These are phyloP conservation scores for Prunus dulcis DNA, from an alignment of 306 rosid genomes.

Conservation along the genomic window DNA sequence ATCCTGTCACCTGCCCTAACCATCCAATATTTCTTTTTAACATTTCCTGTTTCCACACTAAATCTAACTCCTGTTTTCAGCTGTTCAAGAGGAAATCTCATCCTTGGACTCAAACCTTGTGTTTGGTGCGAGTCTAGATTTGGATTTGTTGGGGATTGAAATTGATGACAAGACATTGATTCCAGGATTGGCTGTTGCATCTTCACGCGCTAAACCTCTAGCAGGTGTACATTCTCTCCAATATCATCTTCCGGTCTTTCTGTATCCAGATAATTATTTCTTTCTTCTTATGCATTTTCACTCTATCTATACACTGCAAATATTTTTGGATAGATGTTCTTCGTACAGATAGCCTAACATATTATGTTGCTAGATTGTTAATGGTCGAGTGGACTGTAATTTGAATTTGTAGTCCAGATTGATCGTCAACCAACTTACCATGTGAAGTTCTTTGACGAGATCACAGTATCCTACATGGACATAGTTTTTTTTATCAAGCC, in stretches of 20 bases:
- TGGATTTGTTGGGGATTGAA: slow-evolving; percentile 87
- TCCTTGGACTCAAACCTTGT: slow-evolving; percentile 45
- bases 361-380: background rate
- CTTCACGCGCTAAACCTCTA: slow-evolving; percentile 75
- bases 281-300: background rate
- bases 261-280: background rate
- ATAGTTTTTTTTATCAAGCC: background rate
- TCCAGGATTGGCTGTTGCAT: slow-evolving; percentile 83
- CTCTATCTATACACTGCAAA: too few relatives aligned
- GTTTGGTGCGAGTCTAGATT: slow-evolving; percentile 80
- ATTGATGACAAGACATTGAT: slow-evolving; percentile 73
- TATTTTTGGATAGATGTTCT: background rate
- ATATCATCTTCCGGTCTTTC: background rate
- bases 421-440: too few relatives aligned
- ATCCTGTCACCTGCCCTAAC: background rate
- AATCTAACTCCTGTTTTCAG: slow-evolving; percentile 27
- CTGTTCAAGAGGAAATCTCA: slow-evolving; percentile 69
- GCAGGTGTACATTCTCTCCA: slow-evolving; percentile 45
- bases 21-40: background rate
- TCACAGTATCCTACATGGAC: background rate
- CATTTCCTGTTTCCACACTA: background rate
- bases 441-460: too few relatives aligned
- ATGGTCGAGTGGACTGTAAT: background rate
- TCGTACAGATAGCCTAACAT: background rate
- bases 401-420: too few relatives aligned